Conservation (phyloP, 768 basidiomycete genomes). For the Suillus spraguei region DNA sequence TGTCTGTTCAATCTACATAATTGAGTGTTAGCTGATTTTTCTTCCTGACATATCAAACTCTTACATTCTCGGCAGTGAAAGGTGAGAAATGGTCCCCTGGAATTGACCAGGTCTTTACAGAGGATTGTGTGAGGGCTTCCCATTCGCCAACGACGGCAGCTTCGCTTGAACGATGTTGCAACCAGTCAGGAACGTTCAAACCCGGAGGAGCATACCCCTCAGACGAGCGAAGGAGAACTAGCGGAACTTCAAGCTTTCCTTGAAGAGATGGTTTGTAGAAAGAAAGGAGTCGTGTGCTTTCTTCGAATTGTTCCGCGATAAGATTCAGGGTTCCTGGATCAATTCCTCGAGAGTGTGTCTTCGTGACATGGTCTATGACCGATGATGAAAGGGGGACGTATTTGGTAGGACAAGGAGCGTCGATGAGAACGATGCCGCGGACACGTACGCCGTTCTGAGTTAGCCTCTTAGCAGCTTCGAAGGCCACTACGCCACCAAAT, state of each 20-base stretch:
- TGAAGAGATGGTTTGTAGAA: slow-evolving; percentile 42
- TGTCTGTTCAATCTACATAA: slow-evolving; percentile 21
- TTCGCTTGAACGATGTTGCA: slow-evolving; percentile 46
- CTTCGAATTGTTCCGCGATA: slow-evolving; percentile 50
- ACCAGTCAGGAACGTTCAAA: slow-evolving; percentile 49
- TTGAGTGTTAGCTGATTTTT: slow-evolving; percentile 1
- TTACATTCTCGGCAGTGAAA: slow-evolving; percentile 54
- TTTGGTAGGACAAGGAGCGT: slow-evolving; percentile 61
- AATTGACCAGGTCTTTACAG: slow-evolving; percentile 51
- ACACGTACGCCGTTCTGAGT: slow-evolving; percentile 41
- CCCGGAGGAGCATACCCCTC: slow-evolving; percentile 44
- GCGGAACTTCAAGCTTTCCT: slow-evolving; percentile 30
- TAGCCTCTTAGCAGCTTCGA: slow-evolving; percentile 60
- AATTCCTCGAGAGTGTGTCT: slow-evolving; percentile 30
- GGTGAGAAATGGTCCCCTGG: slow-evolving; percentile 69
- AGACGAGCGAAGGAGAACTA: slow-evolving; percentile 56
- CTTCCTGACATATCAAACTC: slow-evolving; percentile 18
- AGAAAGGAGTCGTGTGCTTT: slow-evolving; percentile 49
- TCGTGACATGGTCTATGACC: slow-evolving; percentile 51
- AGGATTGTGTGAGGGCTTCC: slow-evolving; percentile 42
- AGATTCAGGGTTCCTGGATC: slow-evolving; percentile 37
- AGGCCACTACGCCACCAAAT: slow-evolving; percentile 74
- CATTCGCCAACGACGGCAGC: slow-evolving; percentile 43
- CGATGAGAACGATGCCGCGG: slow-evolving; percentile 65
- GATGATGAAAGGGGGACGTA: slow-evolving; percentile 53